Evolutionary conservation across 768 basidiomycete species (phyloP).

Genomic region (Fomitopsis serialis): DNA sequence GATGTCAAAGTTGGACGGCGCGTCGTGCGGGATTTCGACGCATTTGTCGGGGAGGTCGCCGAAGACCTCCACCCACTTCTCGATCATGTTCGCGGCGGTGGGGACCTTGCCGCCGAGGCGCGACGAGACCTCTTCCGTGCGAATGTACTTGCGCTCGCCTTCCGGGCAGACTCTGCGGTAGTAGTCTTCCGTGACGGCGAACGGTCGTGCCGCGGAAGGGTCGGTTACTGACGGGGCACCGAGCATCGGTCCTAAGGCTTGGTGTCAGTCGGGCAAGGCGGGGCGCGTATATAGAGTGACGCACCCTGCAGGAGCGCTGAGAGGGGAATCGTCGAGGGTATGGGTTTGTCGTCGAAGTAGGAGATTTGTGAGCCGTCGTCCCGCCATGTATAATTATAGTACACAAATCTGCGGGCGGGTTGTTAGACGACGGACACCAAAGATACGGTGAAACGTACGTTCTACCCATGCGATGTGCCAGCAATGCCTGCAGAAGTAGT

Average conservation of each 20-base stretch:
- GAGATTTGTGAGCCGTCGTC: slow-evolving; percentile 36
- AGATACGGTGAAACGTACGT: slow-evolving; percentile 33
- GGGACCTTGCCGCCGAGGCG: slow-evolving; percentile 22
- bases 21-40: slow-evolving; percentile 27
- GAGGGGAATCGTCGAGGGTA: slow-evolving; percentile 50
- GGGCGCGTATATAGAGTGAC: slow-evolving; percentile 4
- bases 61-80: slow-evolving; percentile 35
- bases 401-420: slow-evolving; percentile 38
- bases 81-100: slow-evolving; percentile 25
- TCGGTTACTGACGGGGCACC: slow-evolving; percentile 33
- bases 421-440: too few species aligned
- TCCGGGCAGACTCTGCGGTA: slow-evolving; percentile 35
- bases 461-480: slow-evolving; percentile 41
- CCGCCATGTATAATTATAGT: slow-evolving; percentile 56
- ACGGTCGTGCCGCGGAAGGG: slow-evolving; percentile 23
- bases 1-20: slow-evolving; percentile 27
- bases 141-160: slow-evolving; percentile 24
- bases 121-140: slow-evolving; percentile 16
- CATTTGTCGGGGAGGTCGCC: slow-evolving; percentile 32
- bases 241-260: slow-evolving; percentile 33
- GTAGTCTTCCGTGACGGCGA: slow-evolving; percentile 30
- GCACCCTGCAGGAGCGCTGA: slow-evolving; percentile 43
- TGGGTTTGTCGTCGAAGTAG: slow-evolving; percentile 40
- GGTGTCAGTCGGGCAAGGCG: neutral
- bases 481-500: slow-evolving; percentile 43